Base-by-base conservation (phyloP, 2,329 filamentous ascomycete species). In the Pyricularia grisea region DNA sequence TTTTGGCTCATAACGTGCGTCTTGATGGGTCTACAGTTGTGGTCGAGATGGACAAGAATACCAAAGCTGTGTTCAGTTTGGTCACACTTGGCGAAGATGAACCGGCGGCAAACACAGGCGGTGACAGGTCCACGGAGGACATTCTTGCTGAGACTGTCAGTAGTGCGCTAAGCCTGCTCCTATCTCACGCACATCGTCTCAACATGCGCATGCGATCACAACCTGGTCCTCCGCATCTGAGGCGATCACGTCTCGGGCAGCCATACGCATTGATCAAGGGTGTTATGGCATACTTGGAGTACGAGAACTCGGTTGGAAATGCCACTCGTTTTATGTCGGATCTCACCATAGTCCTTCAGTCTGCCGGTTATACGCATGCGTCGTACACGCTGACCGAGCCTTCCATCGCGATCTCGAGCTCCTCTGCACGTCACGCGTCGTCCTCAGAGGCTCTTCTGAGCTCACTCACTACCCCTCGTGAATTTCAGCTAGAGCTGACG, bases 141-240 rank as follows among this genome's bases (percentile, higher is more conserved):
- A 79, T 75, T 55, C 76, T 91, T 28, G 91, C 93, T 2, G 85
- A 93, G 75, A 83, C 85, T 7, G 82, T 93, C 31, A 85, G 87
- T 2, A 81, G 91, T 67, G 84, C 87, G 0, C 83, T 97, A 3
- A 89, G 92, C 60, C 84, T 97, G 27, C 83, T 97, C 1, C 87
- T 98, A 9, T 87, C 86, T 66, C 89, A 94, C 72, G 88, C 92
- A 2, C 94, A 98, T 77, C 87, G 75, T 11, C 87, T 91, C 75
- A 93, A 90, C 72, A 86, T 92, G 70, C 82, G 88, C 58, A 85
- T 86, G 63, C 87, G 93, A 68, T 90, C 89, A 1, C 86, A 89
- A 33, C 88, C 60, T 72, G 79, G 42, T 75, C 81, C 42, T 77
- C 81, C 70, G 72, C 82, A 71, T 74, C 80, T 73, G 71, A 69